A percentile compares a stretch with the other conserved stretches of the same genome.
These are phyloP conservation scores for Rasamsonia emersonii DNA, from an alignment of 2,329 filamentous ascomycete species.

Conservation along the genomic window DNA sequence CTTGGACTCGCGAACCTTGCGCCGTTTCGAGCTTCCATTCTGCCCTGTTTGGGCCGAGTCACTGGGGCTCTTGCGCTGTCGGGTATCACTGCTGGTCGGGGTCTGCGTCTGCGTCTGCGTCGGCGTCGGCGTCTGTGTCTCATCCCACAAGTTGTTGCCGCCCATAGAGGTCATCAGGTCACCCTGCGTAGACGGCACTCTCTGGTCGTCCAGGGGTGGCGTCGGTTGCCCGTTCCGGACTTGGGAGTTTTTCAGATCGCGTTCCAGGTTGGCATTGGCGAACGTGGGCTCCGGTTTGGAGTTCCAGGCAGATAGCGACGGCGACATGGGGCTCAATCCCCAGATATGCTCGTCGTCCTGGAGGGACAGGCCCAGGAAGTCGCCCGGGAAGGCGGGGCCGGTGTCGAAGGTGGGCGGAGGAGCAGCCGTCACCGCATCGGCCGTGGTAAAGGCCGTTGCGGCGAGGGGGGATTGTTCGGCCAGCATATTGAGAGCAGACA, in stretches of 20 bases:
- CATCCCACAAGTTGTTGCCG: slow-evolving; percentile 2
- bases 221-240: slow-evolving; percentile 32
- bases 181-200: not conserved
- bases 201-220: slow-evolving; percentile 25
- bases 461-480: slow-evolving; percentile 12
- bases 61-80: slow-evolving; percentile 7
- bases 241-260: slow-evolving; percentile 25
- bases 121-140: too few relatives aligned
- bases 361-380: slow-evolving; percentile 21
- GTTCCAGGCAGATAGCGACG: slow-evolving; percentile 19
- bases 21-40: slow-evolving; percentile 15
- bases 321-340: slow-evolving; percentile 22
- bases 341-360: slow-evolving; percentile 23
- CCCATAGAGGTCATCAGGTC: not conserved
- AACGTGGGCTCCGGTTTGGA: slow-evolving; percentile 18
- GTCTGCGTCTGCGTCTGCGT: too few relatives aligned
- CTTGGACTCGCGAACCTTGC: slow-evolving; percentile 12
- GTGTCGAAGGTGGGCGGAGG: slow-evolving; percentile 11
- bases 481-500: slow-evolving; percentile 16
- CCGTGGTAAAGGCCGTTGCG: slow-evolving; percentile 9
- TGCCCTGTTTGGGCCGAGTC: slow-evolving; percentile 12
- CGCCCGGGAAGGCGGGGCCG: slow-evolving; percentile 16
- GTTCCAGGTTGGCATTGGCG: slow-evolving; percentile 18
- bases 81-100: too few relatives aligned
- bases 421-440: slow-evolving; percentile 11